A percentile compares a stretch with the other conserved stretches of the same genome.
Evolutionary conservation across 2,329 filamentous ascomycete species (phyloP).

Genomic region (Penicillium occitanis): DNA sequence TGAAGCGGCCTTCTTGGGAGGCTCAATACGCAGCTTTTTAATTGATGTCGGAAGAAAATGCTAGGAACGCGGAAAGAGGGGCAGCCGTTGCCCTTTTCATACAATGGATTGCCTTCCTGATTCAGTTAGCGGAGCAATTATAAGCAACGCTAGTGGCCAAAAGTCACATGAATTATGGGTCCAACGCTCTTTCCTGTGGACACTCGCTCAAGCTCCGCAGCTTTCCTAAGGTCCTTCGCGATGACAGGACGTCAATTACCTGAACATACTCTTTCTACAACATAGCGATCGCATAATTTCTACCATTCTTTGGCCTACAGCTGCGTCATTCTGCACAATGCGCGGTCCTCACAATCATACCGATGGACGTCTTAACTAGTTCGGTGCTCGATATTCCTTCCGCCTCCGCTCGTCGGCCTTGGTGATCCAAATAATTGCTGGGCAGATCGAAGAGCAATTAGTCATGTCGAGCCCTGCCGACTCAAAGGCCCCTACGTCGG

Average conservation of each 20-base stretch:
- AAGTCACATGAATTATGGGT: constrained; percentile 17
- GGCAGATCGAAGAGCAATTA: neutral
- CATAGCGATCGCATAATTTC: neutral
- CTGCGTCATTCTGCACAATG: constrained; percentile 4
- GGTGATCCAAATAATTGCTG: neutral
- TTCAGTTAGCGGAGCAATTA: neutral
- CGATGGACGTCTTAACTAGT: neutral
- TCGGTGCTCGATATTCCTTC: neutral
- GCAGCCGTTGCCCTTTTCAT: neutral
- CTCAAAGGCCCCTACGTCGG: constrained; percentile 48
- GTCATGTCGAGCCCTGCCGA: constrained; percentile 38
- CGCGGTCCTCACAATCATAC: constrained; percentile 3
- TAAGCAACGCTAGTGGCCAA: neutral
- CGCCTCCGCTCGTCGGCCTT: neutral
- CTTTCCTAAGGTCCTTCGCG: neutral
- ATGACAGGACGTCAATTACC: neutral
- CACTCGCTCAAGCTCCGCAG: constrained; percentile 15
- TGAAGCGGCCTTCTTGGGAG: constrained; percentile 11
- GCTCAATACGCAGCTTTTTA: constrained; percentile 7
- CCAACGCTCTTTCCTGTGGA: constrained; percentile 7
- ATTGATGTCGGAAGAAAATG: neutral
- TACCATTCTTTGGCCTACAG: neutral
- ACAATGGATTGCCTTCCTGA: neutral
- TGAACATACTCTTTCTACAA: neutral
- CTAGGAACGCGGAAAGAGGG: constrained; percentile 18